Evolutionary conservation across 345 rosid genomes (phyloP).

Genomic region (Populus deltoides): DNA sequence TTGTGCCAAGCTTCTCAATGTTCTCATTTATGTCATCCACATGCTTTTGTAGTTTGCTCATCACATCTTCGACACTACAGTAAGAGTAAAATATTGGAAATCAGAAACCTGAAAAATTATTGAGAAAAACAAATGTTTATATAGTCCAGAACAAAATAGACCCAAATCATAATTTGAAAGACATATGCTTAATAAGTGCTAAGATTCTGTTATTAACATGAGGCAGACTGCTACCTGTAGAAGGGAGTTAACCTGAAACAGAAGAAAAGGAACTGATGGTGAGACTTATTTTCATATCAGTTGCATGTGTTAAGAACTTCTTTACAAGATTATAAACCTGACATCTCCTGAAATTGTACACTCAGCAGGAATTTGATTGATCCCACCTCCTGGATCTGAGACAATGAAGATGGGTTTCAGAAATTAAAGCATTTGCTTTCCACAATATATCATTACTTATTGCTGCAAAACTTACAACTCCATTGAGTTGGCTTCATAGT

Average conservation of each 20-base stretch:
- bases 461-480: constrained; percentile 58
- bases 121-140: neutral
- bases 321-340: constrained; percentile 48
- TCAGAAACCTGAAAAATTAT: constrained; percentile 9
- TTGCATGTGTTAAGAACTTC: neutral
- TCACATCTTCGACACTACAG: constrained; percentile 65
- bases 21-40: constrained; percentile 79
- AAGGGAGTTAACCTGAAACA: constrained; percentile 87
- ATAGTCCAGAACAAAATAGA: neutral
- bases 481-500: constrained; percentile 99
- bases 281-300: constrained; percentile 8
- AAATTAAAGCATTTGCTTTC: constrained; percentile 15
- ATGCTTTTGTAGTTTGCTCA: constrained; percentile 67
- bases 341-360: constrained; percentile 88
- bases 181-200: neutral
- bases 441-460: constrained; percentile 1
- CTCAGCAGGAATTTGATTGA: constrained; percentile 94
- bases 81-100: constrained; percentile 11
- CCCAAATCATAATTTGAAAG: neutral
- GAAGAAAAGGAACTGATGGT: constrained; percentile 4
- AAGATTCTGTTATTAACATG: neutral
- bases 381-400: constrained; percentile 94
- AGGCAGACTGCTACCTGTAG: constrained; percentile 63
- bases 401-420: constrained; percentile 17
- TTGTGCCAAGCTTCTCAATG: constrained; percentile 56